Conservation (phyloP, 2,329 filamentous ascomycete species). For the Penicillium italicum region DNA sequence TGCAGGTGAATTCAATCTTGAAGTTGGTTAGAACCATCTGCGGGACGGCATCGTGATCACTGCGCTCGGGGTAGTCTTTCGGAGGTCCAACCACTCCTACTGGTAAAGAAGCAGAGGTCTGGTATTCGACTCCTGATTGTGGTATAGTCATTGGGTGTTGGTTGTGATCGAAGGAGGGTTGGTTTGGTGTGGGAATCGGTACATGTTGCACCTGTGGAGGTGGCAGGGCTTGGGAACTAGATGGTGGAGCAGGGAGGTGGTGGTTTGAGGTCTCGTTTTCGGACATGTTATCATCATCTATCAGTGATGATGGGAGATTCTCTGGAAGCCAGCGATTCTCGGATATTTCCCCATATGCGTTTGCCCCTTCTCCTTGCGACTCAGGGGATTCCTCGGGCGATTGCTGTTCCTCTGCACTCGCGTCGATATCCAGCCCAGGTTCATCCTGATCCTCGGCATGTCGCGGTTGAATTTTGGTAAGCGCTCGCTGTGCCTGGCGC, state of each 20-base stretch:
- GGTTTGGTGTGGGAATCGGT: conserved; percentile 23
- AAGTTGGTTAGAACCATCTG: conserved; percentile 37
- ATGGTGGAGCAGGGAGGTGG: conserved; percentile 16
- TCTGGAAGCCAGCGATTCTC: conserved; percentile 36
- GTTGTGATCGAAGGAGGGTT: conserved; percentile 21
- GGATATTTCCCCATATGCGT: conserved; percentile 27
- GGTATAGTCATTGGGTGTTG: conserved; percentile 24
- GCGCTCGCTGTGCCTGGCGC: conserved; percentile 39
- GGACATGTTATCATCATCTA: conserved; percentile 26
- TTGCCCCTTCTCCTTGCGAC: conserved; percentile 23
- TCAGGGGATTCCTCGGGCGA: conserved; percentile 27
- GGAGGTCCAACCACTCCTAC: conserved; percentile 19
- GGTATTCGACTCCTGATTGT: conserved; percentile 23
- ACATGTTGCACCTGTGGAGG: conserved; percentile 21
- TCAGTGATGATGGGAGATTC: conserved; percentile 24
- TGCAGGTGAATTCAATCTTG: conserved; percentile 42
- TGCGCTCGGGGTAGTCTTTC: conserved; percentile 25
- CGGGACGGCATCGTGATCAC: conserved; percentile 26
- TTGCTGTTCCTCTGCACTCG: conserved; percentile 26
- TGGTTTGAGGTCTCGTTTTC: conserved; percentile 23
- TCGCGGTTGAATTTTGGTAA: conserved; percentile 36
- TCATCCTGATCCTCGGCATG: conserved; percentile 24
- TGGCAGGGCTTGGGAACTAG: conserved; percentile 23
- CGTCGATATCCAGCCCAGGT: conserved; percentile 20
- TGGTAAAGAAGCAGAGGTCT: conserved; percentile 18